phyloP scores from a whole-genome alignment of 75 land plant species.

The Cupressus sempervirens region DNA sequence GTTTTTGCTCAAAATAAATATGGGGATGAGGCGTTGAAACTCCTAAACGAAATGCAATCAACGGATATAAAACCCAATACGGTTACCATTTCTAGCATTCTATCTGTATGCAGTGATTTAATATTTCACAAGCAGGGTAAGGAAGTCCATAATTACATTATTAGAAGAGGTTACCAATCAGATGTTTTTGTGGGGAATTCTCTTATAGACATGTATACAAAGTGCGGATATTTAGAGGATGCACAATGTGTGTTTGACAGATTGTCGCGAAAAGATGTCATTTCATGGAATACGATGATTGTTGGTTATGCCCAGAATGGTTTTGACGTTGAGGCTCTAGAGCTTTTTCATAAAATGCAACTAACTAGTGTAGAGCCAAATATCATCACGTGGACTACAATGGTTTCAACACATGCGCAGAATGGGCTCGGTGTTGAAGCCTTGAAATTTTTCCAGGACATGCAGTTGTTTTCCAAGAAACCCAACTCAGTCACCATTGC shows the following conservation, averaged over 20 bases:
- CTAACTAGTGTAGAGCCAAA: conserved; percentile 26
- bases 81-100: conserved; percentile 22
- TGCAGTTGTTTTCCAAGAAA: conserved; percentile 19
- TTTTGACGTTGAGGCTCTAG: conserved; percentile 14
- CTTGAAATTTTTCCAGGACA: conserved; percentile 30
- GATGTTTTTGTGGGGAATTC: conserved; percentile 7
- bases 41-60: conserved; percentile 32
- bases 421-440: conserved; percentile 19
- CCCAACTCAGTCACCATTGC: conserved; percentile 35
- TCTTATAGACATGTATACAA: conserved; percentile 17
- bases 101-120: conserved; percentile 38
- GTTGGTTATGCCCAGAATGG: conserved; percentile 49
- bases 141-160: conserved; percentile 27
- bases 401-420: conserved; percentile 22
- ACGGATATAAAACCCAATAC: conserved; percentile 28
- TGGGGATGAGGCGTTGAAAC: conserved; percentile 28
- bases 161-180: conserved; percentile 25
- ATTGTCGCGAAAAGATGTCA: conserved; percentile 21
- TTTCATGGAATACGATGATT: conserved; percentile 77
- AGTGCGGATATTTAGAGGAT: background rate
- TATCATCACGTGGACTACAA: conserved; percentile 36
- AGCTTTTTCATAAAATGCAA: conserved; percentile 23
- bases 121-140: conserved; percentile 1
- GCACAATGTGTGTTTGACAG: background rate
- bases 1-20: conserved; percentile 45